Percentiles rank a stretch among this genome's conserved stretches.
Conservation (phyloP, 176 grass and related monocot genomes). For the Bolboschoenus planiculmis region DNA sequence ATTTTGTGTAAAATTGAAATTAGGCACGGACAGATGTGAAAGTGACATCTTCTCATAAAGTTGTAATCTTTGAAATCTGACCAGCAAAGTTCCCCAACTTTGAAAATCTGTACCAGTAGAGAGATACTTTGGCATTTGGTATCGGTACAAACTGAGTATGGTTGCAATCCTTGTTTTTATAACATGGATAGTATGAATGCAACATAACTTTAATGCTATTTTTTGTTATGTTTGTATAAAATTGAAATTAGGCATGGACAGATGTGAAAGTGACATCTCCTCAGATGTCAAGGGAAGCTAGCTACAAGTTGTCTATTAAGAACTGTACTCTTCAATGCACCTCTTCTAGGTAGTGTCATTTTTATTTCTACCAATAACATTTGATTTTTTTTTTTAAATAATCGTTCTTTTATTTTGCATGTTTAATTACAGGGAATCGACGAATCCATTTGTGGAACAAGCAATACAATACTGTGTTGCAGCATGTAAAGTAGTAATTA, state of each 20-base stretch:
- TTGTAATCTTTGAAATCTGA: not conserved
- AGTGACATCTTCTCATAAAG: conserved; percentile 64
- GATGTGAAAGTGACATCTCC: conserved; percentile 88
- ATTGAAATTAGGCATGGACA: conserved; percentile 53
- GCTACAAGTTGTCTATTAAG: conserved; percentile 73
- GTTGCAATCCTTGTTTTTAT: not conserved
- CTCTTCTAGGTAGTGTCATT: conserved; percentile 46
- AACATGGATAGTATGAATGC: not conserved
- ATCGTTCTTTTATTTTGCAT: not conserved
- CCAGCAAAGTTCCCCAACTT: not conserved
- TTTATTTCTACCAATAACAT: not conserved
- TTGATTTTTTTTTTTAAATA: not conserved
- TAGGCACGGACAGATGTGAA: conserved; percentile 86
- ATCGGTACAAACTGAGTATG: not conserved
- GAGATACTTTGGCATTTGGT: not conserved
- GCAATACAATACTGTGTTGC: conserved; percentile 70
- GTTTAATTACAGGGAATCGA: conserved; percentile 37
- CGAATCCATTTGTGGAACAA: conserved; percentile 92
- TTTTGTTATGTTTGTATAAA: conserved; percentile 14
- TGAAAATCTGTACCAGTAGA: not conserved
- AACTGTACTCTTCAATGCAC: conserved; percentile 56
- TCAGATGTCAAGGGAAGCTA: conserved; percentile 60
- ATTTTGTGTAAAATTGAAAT: conserved; percentile 8
- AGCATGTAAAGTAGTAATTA: conserved; percentile 46
- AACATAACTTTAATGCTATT: not conserved